These are phyloP conservation scores for Omphalea diandra DNA, from an alignment of 441 rosid genomes.

Conservation along the genomic window DNA sequence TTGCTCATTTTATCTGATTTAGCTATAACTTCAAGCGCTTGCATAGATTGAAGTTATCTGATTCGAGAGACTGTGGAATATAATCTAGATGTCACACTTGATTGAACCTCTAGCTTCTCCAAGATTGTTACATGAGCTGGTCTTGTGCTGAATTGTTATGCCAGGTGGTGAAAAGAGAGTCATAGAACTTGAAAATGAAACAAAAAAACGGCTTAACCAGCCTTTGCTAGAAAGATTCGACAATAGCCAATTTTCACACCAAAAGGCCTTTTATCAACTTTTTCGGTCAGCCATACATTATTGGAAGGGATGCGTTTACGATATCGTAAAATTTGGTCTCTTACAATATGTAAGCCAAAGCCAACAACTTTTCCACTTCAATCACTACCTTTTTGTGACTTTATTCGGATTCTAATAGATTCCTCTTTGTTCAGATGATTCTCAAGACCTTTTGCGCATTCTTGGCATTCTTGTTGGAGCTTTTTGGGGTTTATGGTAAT, in stretches of 20 bases:
- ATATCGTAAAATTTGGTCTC: constrained; percentile 74
- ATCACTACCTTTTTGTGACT: background rate
- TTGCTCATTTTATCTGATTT: too few relatives aligned
- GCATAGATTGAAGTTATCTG: too few relatives aligned
- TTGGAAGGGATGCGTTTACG: constrained; percentile 62
- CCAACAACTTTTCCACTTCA: background rate
- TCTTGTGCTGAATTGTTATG: constrained; percentile 1
- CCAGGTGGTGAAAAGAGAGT: constrained; percentile 79
- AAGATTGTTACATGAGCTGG: constrained; percentile 9
- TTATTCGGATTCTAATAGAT: constrained; percentile 16
- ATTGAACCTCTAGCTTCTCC: too few relatives aligned
- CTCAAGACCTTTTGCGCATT: constrained; percentile 80
- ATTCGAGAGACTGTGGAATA: too few relatives aligned
- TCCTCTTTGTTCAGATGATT: constrained; percentile 64
- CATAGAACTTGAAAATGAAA: constrained; percentile 54
- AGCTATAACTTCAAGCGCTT: too few relatives aligned
- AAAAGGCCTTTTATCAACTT: constrained; percentile 48
- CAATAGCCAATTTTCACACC: constrained; percentile 25
- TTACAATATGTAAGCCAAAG: constrained; percentile 83
- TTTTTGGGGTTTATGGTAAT: constrained; percentile 69
- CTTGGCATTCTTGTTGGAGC: constrained; percentile 66
- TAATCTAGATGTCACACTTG: too few relatives aligned
- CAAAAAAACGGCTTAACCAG: constrained; percentile 32
- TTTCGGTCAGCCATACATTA: constrained; percentile 52
- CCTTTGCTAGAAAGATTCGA: constrained; percentile 47